Evolutionary conservation across 257 asterid genomes (phyloP).

Genomic region (Sherardia arvensis): DNA sequence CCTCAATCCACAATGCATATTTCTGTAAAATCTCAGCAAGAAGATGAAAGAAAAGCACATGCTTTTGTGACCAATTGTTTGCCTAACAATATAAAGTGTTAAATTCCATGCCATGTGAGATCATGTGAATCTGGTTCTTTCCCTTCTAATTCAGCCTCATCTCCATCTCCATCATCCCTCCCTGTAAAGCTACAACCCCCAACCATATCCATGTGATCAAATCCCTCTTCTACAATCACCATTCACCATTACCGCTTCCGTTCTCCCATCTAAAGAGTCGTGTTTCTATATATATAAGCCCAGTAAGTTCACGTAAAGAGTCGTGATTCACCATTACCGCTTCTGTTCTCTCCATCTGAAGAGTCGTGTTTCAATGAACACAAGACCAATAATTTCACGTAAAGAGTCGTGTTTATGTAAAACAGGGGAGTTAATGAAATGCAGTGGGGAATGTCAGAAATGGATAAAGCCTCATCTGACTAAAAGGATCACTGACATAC

Average conservation of each 20-base stretch:
- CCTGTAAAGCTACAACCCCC: not conserved
- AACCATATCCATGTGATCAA: not conserved
- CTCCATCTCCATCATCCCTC: not conserved
- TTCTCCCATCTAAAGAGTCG: not conserved
- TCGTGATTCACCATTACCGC: too few relatives aligned
- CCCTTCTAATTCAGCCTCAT: not conserved
- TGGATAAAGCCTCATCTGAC: slow-evolving; percentile 26
- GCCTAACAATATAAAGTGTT: not conserved
- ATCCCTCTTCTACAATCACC: too few relatives aligned
- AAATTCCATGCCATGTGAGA: not conserved
- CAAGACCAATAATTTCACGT: too few relatives aligned
- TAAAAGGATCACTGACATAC: slow-evolving; percentile 20
- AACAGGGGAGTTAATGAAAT: slow-evolving; percentile 11
- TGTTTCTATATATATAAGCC: not conserved
- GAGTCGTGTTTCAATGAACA: not conserved
- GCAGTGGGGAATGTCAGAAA: slow-evolving; percentile 29
- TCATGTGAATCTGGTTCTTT: not conserved
- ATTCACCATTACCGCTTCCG: too few relatives aligned
- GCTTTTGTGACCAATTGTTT: not conserved
- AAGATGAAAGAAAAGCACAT: not conserved
- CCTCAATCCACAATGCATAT: not conserved
- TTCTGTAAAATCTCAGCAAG: not conserved
- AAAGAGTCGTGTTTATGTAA: too few relatives aligned
- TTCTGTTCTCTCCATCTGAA: too few relatives aligned
- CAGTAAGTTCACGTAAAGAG: too few relatives aligned